Conservation (phyloP, 805 yeast species). For the Barnettozyma sp. region DNA sequence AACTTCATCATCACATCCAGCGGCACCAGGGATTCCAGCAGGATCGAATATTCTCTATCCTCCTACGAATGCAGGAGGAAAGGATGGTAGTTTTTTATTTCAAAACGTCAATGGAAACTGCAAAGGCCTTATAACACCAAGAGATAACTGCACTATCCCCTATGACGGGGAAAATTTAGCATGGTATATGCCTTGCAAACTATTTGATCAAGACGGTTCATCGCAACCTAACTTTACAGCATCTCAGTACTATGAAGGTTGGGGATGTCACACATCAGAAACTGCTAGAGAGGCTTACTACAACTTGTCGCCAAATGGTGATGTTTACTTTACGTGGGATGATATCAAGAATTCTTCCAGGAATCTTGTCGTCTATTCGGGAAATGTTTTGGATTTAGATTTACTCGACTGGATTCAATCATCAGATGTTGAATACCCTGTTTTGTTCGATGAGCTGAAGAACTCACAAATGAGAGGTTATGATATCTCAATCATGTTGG, state of each 20-base stretch:
- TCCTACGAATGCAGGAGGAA: conserved; percentile 82
- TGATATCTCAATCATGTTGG: conserved; percentile 70
- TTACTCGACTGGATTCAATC: conserved; percentile 68
- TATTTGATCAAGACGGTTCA: conserved; percentile 65
- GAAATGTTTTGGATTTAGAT: conserved; percentile 78
- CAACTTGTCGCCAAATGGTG: conserved; percentile 52
- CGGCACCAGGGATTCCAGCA: conserved; percentile 66
- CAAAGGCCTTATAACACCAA: conserved; percentile 67
- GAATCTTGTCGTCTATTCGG: conserved; percentile 82
- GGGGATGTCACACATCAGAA: conserved; percentile 83
- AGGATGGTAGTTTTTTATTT: conserved; percentile 75
- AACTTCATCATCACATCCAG: conserved; percentile 69
- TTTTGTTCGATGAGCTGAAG: conserved; percentile 56
- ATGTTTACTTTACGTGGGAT: conserved; percentile 86
- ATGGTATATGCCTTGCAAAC: conserved; percentile 94
- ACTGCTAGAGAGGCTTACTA: conserved; percentile 66
- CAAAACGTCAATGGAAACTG: conserved; percentile 93
- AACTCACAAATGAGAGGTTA: conserved; percentile 58
- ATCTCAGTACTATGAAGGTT: conserved; percentile 63
- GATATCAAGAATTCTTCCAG: conserved; percentile 63
- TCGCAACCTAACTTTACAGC: conserved; percentile 53
- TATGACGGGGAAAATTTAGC: conserved; percentile 58
- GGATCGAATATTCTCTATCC: conserved; percentile 76
- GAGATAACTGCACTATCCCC: conserved; percentile 66
- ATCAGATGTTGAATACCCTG: conserved; percentile 67